Evolutionary conservation across 805 yeast genomes (phyloP), one percentile per base, ranked within the genome.

Genomic region (Wickerhamiella brachini): DNA sequence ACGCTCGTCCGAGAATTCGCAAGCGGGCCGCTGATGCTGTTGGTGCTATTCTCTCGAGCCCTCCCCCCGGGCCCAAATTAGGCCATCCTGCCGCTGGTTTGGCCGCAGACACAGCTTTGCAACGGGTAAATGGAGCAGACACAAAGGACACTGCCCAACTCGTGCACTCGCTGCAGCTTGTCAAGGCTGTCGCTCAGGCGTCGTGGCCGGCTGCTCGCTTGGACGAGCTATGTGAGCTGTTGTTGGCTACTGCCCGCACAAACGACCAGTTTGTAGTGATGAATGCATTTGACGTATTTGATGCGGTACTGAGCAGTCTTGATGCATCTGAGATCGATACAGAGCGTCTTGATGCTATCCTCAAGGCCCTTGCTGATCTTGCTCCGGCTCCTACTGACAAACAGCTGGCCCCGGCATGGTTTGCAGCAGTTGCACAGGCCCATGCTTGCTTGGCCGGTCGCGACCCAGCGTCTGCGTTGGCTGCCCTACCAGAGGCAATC

Each of bases 11-110:
- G 38, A 93, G 93, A 61, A 95, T 93, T 12, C 79, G 98, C 65
- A 86, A 84, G 76, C 82, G 97, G 71, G 95, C 97, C 1, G 83
- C 81, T 60, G 98, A 93, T 52, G 85, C 97, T 1, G 74, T 93
- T n/a, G 68, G 74, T 47, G 74, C 71, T 2, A 70, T 93, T 29
- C 69, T 93, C 54, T 57, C 68, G 2, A 75, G 75, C 54, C 82
- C 85, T 2, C 79, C 81, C 9, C 94, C 95, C 10, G 84, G 88
- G 10, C 90, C 95, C 8, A 73, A 81, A 13, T 74, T 81, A 5
- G 82, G 78, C 42, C 97, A 90, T 63, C 82, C 85, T 41, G 95
- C 86, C 7, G 73, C 88, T n/a, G 64, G 71, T 1, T 62, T 78
- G 47, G 79, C 87, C 56, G 85, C 88, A 6, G 86, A 81, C 44